phyloP scores from a whole-genome alignment of 371 early-diverging fungal genomes.

The Mucor piriformis region DNA sequence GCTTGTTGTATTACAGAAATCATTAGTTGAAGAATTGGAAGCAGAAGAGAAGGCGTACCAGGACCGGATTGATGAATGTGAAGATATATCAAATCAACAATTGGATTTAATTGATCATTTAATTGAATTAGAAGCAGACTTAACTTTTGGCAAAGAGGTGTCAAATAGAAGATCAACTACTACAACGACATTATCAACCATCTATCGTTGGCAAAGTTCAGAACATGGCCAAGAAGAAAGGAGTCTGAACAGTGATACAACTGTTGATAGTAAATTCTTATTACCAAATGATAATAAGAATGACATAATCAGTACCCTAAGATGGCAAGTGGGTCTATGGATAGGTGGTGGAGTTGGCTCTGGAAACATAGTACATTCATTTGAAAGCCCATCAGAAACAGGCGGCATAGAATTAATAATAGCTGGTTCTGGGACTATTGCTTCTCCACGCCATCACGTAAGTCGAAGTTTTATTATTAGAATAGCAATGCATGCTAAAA shows the following conservation, averaged over 20 bases:
- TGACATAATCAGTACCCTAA: background rate
- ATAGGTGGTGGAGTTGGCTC: slow-evolving; percentile 30
- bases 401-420: slow-evolving; percentile 23
- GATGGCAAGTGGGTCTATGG: slow-evolving; percentile 22
- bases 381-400: slow-evolving; percentile 11
- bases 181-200: slow-evolving; percentile 3
- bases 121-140: slow-evolving; percentile 13
- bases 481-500: background rate
- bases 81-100: slow-evolving; percentile 26
- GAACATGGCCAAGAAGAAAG: slow-evolving; percentile 7
- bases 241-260: background rate
- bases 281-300: background rate
- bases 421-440: slow-evolving; percentile 23
- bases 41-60: slow-evolving; percentile 24
- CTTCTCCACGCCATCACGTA: background rate
- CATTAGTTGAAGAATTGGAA: slow-evolving; percentile 21
- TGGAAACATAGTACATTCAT: slow-evolving; percentile 27
- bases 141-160: background rate
- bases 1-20: slow-evolving; percentile 15
- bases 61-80: slow-evolving; percentile 25
- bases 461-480: background rate
- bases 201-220: slow-evolving; percentile 16
- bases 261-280: background rate
- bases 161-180: slow-evolving; percentile 1
- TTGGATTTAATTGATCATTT: slow-evolving; percentile 19